Evolutionary conservation across 441 rosid species (phyloP), one percentile per base, ranked within the genome.

Genomic region (Mallotus japonicus): DNA sequence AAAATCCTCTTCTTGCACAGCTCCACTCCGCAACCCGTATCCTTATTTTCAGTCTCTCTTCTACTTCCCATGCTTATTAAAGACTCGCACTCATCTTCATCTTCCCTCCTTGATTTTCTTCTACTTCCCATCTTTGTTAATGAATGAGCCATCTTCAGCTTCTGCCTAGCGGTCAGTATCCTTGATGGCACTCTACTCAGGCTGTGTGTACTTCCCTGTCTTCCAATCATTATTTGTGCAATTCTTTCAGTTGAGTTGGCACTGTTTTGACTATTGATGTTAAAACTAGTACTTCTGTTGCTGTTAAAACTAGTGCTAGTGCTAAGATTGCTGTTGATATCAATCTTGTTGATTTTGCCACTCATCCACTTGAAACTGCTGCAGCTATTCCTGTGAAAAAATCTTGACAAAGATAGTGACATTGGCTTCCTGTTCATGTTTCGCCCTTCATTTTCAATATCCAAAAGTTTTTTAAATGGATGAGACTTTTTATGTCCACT

Each of bases 1-100:
- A 92, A 72, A 57, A 91, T 92, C 82, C 92, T 91, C 86, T 87
- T 92, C 87, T 85, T 89, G 79, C 93, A 91, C 5, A 90, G 72
- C 72, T 89, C 90, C 16, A 62, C 66, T 0, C 56, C 75, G 6
- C 28, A 42, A 9, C 32, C 70, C 4, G 4, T 61, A 11, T 49
- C 22, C n/a, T 62, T 62, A 65, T 4, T 73, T 70, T 51, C 62
- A 49, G 8, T 13, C 61, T 19, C 10, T 54, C 58, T 24, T 10
- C 0, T 19, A 15, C 16, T 13, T 14, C 20, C 44, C 15, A 12
- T 0, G 14, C 11, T 34, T 32, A 44, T 22, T 14, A 53, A 17
- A 8, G 56, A 28, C 71, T 54, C 37, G 2, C 46, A 15, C 3
- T 10, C 10, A 2, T 55, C 51, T 6, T 2, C 12, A 56, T 37